Percentiles rank a stretch among this genome's conserved stretches.
Conservation (phyloP, 1,284 basidiomycete genomes). For the Macrocystidia cucumis region DNA sequence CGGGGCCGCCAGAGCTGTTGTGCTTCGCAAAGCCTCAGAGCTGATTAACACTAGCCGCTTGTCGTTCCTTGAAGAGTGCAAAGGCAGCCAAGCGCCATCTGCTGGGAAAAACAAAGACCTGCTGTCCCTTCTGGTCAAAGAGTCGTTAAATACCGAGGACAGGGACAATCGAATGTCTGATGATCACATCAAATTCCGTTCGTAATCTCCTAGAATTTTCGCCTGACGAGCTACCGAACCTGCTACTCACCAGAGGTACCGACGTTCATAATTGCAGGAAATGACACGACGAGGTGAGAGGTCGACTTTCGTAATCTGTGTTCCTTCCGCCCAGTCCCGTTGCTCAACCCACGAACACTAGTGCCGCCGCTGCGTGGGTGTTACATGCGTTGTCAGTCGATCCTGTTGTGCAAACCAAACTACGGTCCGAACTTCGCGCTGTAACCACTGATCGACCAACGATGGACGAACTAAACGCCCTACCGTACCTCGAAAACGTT, state of each 20-base stretch:
- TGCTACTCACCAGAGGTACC: conserved; percentile 37
- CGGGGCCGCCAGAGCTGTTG: conserved; percentile 19
- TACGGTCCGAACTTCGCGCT: conserved; percentile 59
- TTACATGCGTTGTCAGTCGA: conserved; percentile 54
- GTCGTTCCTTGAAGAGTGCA: conserved; percentile 18
- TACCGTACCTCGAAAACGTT: conserved; percentile 59
- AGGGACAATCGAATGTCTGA: conserved; percentile 56
- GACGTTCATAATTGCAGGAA: conserved; percentile 61
- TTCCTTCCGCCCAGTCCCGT: background rate
- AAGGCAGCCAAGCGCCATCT: conserved; percentile 13
- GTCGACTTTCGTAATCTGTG: too few relatives aligned
- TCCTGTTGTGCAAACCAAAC: conserved; percentile 50
- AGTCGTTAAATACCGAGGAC: conserved; percentile 56
- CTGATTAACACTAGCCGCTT: conserved; percentile 38
- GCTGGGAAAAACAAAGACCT: conserved; percentile 33
- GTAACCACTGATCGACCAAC: conserved; percentile 43
- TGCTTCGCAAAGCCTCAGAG: conserved; percentile 35
- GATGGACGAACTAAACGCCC: conserved; percentile 51
- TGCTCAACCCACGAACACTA: conserved; percentile 9
- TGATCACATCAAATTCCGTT: conserved; percentile 69
- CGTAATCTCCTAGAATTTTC: conserved; percentile 17
- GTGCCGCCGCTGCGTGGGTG: conserved; percentile 51
- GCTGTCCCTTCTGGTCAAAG: conserved; percentile 47
- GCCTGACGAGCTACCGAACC: background rate
- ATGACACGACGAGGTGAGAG: conserved; percentile 71